These are phyloP conservation scores for Zychaea mexicana DNA, from an alignment of 371 early-diverging fungal species.

Conservation along the genomic window DNA sequence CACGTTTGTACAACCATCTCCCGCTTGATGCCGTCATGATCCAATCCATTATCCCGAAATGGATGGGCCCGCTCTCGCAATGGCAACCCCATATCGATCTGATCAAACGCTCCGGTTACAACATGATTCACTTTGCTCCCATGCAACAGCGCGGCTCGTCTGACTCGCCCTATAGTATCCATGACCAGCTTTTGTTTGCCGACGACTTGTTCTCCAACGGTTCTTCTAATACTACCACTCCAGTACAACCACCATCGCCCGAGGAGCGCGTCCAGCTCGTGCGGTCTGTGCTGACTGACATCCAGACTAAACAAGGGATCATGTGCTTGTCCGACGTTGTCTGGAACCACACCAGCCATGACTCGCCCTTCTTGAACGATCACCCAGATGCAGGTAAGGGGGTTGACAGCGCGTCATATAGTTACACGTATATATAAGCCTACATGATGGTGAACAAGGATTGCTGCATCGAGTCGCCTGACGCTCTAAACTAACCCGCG, in stretches of 20 bases:
- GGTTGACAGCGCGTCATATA: background rate
- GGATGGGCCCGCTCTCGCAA: constrained; percentile 83
- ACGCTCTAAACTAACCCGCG: too few relatives aligned
- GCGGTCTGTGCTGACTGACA: constrained; percentile 47
- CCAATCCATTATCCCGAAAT: constrained; percentile 91
- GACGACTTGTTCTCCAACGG: constrained; percentile 76
- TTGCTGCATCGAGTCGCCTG: too few relatives aligned
- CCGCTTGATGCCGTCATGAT: constrained; percentile 85
- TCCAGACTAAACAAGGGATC: constrained; percentile 69
- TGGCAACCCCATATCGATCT: constrained; percentile 80
- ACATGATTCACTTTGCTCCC: constrained; percentile 97
- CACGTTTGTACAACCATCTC: constrained; percentile 54
- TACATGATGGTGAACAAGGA: too few relatives aligned
- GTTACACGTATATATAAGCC: too few relatives aligned
- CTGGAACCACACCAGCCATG: constrained; percentile 96
- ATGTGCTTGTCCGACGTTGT: constrained; percentile 92
- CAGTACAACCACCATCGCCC: constrained; percentile 22
- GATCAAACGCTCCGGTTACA: constrained; percentile 81
- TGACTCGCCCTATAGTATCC: constrained; percentile 95
- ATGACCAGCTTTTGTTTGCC: constrained; percentile 85
- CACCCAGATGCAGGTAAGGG: constrained; percentile 91
- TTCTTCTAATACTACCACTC: constrained; percentile 23
- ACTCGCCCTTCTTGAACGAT: constrained; percentile 85
- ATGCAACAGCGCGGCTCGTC: constrained; percentile 87
- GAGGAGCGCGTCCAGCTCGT: constrained; percentile 63